These are phyloP conservation scores for barrel medic (Medicago truncatula) DNA, from an alignment of 306 rosid genomes.

Conservation along the genomic window MtrunA17r5.0-ANR NC_053045.1:38549001-38549500, in stretches of 20 bases:
- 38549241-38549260: not conserved
- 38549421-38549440: no score
- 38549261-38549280: not conserved
- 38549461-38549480: not conserved
- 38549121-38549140: conserved; percentile 36
- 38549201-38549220: not conserved
- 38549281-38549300: not conserved
- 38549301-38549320: not conserved
- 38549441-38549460: not conserved
- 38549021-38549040: conserved; percentile 51
- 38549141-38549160: conserved; percentile 19
- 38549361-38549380: not conserved
- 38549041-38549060: conserved; percentile 49
- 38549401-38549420: not conserved
- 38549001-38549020: conserved; percentile 55
- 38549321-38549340: not conserved
- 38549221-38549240: not conserved
- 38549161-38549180: conserved; percentile 38
- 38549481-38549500: not conserved
- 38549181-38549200: not conserved
- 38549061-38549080: not conserved
- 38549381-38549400: not conserved
- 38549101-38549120: conserved; percentile 40
- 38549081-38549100: conserved; percentile 37
- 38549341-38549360: not conserved